Evolutionary conservation across 805 yeast species (phyloP).

Genomic region (Spathaspora boniae): DNA sequence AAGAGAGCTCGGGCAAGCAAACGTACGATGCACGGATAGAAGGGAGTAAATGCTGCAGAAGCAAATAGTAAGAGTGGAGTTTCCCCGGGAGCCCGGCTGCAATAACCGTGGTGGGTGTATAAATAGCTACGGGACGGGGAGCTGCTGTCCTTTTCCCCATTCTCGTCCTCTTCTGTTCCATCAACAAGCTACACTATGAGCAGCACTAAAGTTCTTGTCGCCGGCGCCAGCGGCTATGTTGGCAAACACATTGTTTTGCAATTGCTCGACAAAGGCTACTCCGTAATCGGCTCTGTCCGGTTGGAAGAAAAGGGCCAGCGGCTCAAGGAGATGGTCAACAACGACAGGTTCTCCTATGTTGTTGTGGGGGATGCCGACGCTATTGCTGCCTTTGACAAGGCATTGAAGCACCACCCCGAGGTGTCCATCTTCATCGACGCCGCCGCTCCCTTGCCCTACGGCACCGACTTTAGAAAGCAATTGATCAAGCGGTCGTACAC

Average conservation of each 20-base stretch:
- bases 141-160: no score
- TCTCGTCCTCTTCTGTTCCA: no score
- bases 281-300: conserved; percentile 53
- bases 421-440: conserved; percentile 23
- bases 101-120: no score
- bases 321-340: conserved; percentile 25
- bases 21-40: no score
- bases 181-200: no score
- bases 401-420: conserved; percentile 21
- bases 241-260: conserved; percentile 46
- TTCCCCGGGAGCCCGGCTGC: no score
- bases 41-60: no score
- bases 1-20: no score
- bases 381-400: conserved; percentile 25
- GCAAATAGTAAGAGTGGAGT: no score
- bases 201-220: conserved; percentile 46
- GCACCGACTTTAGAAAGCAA: conserved; percentile 43
- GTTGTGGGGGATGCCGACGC: conserved; percentile 20
- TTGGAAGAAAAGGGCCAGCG: conserved; percentile 37
- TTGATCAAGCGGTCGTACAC: conserved; percentile 52
- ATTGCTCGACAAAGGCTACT: conserved; percentile 37
- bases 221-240: conserved; percentile 55
- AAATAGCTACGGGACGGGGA: no score
- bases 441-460: conserved; percentile 24
- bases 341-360: conserved; percentile 16